Conservation (phyloP, 1,284 basidiomycete genomes). For the Serendipita sp. region DNA sequence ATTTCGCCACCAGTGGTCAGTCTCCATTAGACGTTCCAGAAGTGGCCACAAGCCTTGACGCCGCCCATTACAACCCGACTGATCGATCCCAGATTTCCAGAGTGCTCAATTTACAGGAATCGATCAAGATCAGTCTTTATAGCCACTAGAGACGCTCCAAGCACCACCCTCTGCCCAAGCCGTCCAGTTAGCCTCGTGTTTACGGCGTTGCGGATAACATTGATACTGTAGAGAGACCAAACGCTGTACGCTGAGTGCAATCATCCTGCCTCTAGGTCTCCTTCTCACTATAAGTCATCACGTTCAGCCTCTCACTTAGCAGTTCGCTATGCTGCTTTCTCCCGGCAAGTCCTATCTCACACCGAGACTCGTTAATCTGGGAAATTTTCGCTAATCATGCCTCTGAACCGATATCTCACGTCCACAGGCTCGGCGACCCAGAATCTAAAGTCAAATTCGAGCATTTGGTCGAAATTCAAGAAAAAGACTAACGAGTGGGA, state of each 20-base stretch:
- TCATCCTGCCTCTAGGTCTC: background rate
- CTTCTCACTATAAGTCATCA: background rate
- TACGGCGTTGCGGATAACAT: background rate
- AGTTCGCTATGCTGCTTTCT: background rate
- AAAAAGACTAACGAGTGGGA: slow-evolving; percentile 26
- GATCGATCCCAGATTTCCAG: too few relatives aligned
- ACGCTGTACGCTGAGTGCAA: background rate
- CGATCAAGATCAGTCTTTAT: too few relatives aligned
- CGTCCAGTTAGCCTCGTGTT: background rate
- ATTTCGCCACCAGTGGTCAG: too few relatives aligned
- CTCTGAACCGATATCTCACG: background rate
- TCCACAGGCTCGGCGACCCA: background rate
- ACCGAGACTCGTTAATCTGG: background rate
- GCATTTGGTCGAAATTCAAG: slow-evolving; percentile 31
- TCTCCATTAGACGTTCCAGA: too few relatives aligned
- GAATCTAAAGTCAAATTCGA: slow-evolving; percentile 8
- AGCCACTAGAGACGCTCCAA: too few relatives aligned
- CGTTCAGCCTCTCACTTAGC: background rate
- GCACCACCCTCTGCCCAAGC: too few relatives aligned
- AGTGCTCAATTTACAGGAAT: too few relatives aligned
- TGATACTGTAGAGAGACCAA: background rate
- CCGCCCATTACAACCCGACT: too few relatives aligned
- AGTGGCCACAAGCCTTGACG: too few relatives aligned
- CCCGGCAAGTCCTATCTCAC: background rate
- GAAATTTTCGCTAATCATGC: background rate